Percentiles rank a stretch among this genome's conserved stretches.
These are phyloP conservation scores for Protomyces inouyei DNA, from an alignment of 1,139 yeast species.

Conservation along the genomic window DNA sequence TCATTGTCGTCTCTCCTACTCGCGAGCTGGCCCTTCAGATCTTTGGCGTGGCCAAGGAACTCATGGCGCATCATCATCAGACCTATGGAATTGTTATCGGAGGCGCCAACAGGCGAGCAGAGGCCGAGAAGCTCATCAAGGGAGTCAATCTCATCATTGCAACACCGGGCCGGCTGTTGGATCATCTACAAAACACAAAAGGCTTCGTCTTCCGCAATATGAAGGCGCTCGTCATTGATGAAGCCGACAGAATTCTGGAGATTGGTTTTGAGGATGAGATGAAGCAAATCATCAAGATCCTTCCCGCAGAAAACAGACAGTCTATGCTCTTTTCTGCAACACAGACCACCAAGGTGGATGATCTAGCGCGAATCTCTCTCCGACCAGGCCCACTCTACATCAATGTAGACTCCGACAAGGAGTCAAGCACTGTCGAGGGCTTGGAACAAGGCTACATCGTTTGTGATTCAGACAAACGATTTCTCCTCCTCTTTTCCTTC, in stretches of 20 bases:
- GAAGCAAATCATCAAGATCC: conserved; percentile 89
- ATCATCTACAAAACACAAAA: conserved; percentile 90
- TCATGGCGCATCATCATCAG: conserved; percentile 86
- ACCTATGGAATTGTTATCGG: conserved; percentile 96
- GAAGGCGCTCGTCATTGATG: conserved; percentile 90
- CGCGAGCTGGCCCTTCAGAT: conserved; percentile 93
- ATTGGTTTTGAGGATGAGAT: conserved; percentile 98
- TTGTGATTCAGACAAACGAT: conserved; percentile 92
- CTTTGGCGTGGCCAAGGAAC: conserved; percentile 91
- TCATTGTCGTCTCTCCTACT: conserved; percentile 79
- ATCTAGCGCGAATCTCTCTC: conserved; percentile 90
- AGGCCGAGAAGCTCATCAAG: conserved; percentile 85
- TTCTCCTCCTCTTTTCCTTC: conserved; percentile 82
- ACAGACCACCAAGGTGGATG: conserved; percentile 97
- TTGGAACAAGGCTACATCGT: conserved; percentile 97
- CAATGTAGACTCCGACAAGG: conserved; percentile 66
- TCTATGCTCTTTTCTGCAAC: conserved; percentile 97
- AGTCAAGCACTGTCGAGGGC: conserved; percentile 89
- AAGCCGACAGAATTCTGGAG: conserved; percentile 83
- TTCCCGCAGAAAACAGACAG: conserved; percentile 92
- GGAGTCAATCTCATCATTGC: conserved; percentile 94
- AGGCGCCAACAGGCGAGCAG: conserved; percentile 96
- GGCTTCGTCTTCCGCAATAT: conserved; percentile 93
- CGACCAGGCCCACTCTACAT: conserved; percentile 94
- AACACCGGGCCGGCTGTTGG: conserved; percentile 94